These are phyloP conservation scores for Suhomyces vadensis DNA, from an alignment of 805 yeast species.

Conservation along the genomic window DNA sequence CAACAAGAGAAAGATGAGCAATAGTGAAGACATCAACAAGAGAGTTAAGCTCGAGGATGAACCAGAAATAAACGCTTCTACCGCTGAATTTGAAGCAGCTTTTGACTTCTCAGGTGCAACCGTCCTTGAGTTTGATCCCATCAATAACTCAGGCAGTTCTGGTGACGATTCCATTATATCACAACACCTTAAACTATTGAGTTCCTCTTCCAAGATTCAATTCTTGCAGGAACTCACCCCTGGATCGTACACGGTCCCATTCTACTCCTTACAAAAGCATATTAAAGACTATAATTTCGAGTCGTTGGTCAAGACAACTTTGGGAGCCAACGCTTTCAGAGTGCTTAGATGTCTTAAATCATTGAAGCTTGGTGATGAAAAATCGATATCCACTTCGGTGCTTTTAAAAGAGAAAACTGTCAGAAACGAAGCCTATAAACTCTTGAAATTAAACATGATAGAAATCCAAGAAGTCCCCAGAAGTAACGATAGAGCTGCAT, in stretches of 20 bases:
- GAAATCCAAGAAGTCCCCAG: slow-evolving; percentile 94
- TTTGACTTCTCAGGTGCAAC: slow-evolving; percentile 2
- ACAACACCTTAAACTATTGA: slow-evolving; percentile 69
- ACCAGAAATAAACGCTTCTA: not conserved
- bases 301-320: slow-evolving; percentile 55
- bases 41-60: slow-evolving; percentile 41
- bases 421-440: slow-evolving; percentile 64
- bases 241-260: slow-evolving; percentile 65
- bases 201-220: slow-evolving; percentile 50
- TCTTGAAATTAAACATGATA: slow-evolving; percentile 68
- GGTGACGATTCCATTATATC: slow-evolving; percentile 42
- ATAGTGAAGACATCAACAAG: slow-evolving; percentile 23
- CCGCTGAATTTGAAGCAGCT: slow-evolving; percentile 2
- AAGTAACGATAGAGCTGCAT: slow-evolving; percentile 87
- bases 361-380: slow-evolving; percentile 78
- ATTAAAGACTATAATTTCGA: slow-evolving; percentile 55
- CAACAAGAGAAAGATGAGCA: slow-evolving; percentile 18
- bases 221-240: slow-evolving; percentile 60
- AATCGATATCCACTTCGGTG: slow-evolving; percentile 71
- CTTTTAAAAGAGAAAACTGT: slow-evolving; percentile 76
- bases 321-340: slow-evolving; percentile 69
- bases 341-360: slow-evolving; percentile 75
- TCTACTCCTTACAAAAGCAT: slow-evolving; percentile 46
- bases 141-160: slow-evolving; percentile 21
- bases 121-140: slow-evolving; percentile 8